Evolutionary conservation across 352 stramenopile genomes (phyloP), one percentile per base, ranked within the genome.

Genomic region (Phytophthora sojae): DNA sequence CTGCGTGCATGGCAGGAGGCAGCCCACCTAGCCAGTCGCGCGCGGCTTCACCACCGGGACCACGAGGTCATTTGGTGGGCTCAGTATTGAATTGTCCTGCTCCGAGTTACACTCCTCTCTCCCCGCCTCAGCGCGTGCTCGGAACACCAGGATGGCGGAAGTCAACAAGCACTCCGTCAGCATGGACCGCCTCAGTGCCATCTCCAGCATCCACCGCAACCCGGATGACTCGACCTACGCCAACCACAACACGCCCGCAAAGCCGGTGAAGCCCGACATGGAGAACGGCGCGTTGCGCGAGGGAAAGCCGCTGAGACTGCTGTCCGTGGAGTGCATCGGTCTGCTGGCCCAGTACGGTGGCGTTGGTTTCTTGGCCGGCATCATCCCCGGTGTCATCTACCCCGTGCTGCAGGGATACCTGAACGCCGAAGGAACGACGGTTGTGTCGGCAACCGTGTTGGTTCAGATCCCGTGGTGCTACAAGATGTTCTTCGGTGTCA

Each of bases 401-500:
- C 81, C 81, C 5, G 73, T 87, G 12, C 63, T 89, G 19, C 79
- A 85, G 30, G 77, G 76, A 60, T 89, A 86, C 55, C 58, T 89
- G 32, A 86, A 89, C 35, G 75, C 77, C 3, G 76, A 84, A 23
- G 81, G 79, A 37, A 85, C 80, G 0, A 82, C 71, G 15, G 65
- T 82, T 8, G 75, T 80, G 0, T 82, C 81, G 1, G 81, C 81
- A 0, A 81, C 65, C 6, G 67, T 85, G 15, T 32, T 86, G 19
- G 79, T 89, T 14, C 69, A 80, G 57, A 71, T 89, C 23, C 80
- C 79, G 11, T 89, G 78, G 71, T 83, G 67, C 23, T 82, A 83
- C 69, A 89, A 89, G 52, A 80, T 83, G 49, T 75, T 89, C 53
- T 86, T 87, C 26, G 81, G 76, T 50, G 59, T 87, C 15, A 37